These are phyloP conservation scores for Uronychia binucleata DNA, from an alignment of 73 alveolate species.

Conservation along the genomic window DNA sequence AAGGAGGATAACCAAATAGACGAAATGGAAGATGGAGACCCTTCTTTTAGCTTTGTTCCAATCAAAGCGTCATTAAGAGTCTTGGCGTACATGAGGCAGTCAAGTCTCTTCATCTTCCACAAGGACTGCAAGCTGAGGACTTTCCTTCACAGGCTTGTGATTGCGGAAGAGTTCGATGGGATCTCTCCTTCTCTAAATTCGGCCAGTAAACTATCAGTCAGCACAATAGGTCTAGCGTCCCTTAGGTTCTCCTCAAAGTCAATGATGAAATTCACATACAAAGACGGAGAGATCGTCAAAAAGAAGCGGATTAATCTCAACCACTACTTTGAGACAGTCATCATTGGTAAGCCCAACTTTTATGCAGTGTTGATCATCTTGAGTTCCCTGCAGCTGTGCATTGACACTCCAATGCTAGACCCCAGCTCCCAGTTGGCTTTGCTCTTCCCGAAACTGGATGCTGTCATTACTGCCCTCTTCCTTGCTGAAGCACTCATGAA, in stretches of 20 bases:
- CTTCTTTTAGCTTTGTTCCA: no score
- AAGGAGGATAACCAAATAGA: no score
- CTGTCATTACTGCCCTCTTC: conserved; percentile 6
- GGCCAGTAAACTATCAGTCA: not conserved
- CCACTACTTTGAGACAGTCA: conserved; percentile 22
- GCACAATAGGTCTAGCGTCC: not conserved
- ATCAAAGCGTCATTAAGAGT: no score
- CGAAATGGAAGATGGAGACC: no score
- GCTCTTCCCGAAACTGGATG: conserved; percentile 11
- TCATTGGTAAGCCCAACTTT: not conserved
- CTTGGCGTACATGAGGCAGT: not conserved
- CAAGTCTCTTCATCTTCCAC: conserved; percentile 3
- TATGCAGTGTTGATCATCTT: conserved; percentile 50
- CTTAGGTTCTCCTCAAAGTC: not conserved
- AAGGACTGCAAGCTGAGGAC: not conserved
- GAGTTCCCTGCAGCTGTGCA: conserved; percentile 56
- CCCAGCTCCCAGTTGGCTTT: conserved; percentile 23
- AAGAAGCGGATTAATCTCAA: no score
- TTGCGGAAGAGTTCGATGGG: no score
- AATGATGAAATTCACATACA: not conserved
- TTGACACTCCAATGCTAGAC: conserved; percentile 58
- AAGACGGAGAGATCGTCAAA: conserved; percentile 24
- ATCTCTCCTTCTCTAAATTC: not conserved
- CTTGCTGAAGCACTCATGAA: conserved; percentile 8
- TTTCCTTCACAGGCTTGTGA: not conserved